Evolutionary conservation across 169 alveolate genomes (phyloP), one percentile per base, ranked within the genome.

Genomic region (Theileria equi): DNA sequence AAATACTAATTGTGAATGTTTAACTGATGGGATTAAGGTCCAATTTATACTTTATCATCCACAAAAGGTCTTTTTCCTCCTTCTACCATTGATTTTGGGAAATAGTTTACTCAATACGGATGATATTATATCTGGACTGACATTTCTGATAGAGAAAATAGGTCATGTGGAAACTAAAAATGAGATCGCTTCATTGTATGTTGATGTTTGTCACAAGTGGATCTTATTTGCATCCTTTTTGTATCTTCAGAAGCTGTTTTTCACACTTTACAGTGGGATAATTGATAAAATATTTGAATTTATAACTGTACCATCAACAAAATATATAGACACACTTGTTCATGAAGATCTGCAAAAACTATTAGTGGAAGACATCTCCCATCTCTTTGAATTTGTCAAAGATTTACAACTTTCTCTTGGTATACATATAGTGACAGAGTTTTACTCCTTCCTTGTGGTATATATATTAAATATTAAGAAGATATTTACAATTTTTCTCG

Each of bases 181-280:
- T 6, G 35, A 13, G 0, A n/a, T 23, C 17, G 60, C 38, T 4
- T 25, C 6, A 23, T 16, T 40, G 53, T 23, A 64, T 10, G 19
- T 17, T 16, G 72, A 74, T 29, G 45, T 60, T 10, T 40, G 64
- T n/a, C 52, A 13, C 8, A 58, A 54, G 19, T 63, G 84, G 79
- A 41, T 74, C 8, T 34, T 74, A 59, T 32, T 26, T 5, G 45
- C 29, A 8, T 44, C 53, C 17, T 31, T 74, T 31, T 59, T 74
- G 28, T 64, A 74, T 52, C 23, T 74, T 19, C 84, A 74, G 67
- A 38, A 57, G 16, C 57, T 19, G 36, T 74, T 74, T 40, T 64
- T 59, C 48, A 60, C 58, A 2, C 32, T 74, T 0, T 74, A 74
- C 36, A 67, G 65, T 16, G 72, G 72, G 5, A 25, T 63, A 7